Evolutionary conservation across 768 basidiomycete genomes (phyloP), one percentile per base, ranked within the genome.

Genomic region (Clavaria fumosa): DNA sequence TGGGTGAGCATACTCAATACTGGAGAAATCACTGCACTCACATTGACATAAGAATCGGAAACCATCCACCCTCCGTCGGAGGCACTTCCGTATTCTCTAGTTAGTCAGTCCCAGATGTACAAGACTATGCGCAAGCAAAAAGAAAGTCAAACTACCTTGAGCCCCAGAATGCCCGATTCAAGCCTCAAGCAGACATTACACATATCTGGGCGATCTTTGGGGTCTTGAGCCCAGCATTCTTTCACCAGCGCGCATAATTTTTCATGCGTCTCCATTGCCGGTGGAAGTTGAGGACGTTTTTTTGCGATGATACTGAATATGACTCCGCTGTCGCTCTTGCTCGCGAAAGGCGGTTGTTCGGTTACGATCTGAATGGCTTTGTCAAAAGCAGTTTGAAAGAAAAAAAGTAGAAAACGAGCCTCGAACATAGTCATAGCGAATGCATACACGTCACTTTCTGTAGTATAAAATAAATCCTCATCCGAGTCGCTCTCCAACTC

Each of bases 371-470:
- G 23, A 7, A 14, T 9, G 10, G 20, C 12, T n/a, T n/a, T n/a
- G n/a, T n/a, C n/a, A n/a, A n/a, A n/a, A n/a, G n/a, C n/a, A n/a
- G n/a, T n/a, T n/a, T n/a, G n/a, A n/a, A n/a, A n/a, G 32, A 20
- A 6, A 15, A 15, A 34, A 23, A 26, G 10, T 15, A 20, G n/a
- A 22, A 10, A 35, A 15, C 11, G 4, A n/a, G 55, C 56, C 42
- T 58, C 55, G n/a, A 56, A 36, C 7, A 50, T 37, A 4, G 50
- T 52, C 50, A 54, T 55, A 2, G 41, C 55, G 23, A 49, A 50
- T 0, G 55, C 47, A 37, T 49, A 58, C 1, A 58, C 32, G 31
- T 56, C 54, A 20, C 44, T 51, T 3, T 39, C 24, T 7, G 17
- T 40, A 11, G 47, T 43, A 31, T 38, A 47, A 14, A 40, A 21